Base-by-base conservation (phyloP, 2,329 filamentous ascomycete species). In the Colletotrichum spaethianum region DNA sequence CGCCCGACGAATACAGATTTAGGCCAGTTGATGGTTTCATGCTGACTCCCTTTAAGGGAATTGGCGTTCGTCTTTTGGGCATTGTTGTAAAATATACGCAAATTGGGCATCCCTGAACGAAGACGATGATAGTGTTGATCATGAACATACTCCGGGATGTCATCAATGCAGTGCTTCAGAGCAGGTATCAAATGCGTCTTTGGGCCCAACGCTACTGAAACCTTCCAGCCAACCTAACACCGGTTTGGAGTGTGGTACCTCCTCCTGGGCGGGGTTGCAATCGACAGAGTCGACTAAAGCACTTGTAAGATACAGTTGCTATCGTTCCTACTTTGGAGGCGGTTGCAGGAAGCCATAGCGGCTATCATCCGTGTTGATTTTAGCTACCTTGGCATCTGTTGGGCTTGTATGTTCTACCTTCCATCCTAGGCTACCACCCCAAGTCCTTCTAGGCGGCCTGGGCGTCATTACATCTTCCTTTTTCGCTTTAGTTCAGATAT, bases 401-500 rank as follows among this genome's bases (percentile, higher is more conserved):
- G 16, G 33, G 56, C 38, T 26, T 40, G 28, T 38, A 7, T 18
- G 18, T 16, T 16, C 3, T 14, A 62, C 40, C 55, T 67, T 67
- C 46, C 31, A 36, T 28, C 23, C 31, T 70, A 7, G 28, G 31
- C 16, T 70, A 11, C 18, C 31, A 33, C 16, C 23, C 36, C 52
- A 64, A 60, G 23, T n/a, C 55, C 33, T 31, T 61, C 56, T 62
- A 56, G 26, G 67, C 67, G 38, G 46, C 16, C 56, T 61, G 55
- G 67, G 63, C 40, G 26, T n/a, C 9, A 4, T 28, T 56, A 12
- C 48, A 48, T 70, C 63, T 67, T 70, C 63, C 63, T 42, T 67
- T 70, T 70, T 56, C 31, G 31, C 14, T 48, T 26, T 70, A 70
- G 67, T 40, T 48, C 26, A 26, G 28, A 33, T n/a, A 55, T 33